Evolutionary conservation across 2,329 filamentous ascomycete species (phyloP), one percentile per base, ranked within the genome.

Genomic region (Lecanicillium sp.): DNA sequence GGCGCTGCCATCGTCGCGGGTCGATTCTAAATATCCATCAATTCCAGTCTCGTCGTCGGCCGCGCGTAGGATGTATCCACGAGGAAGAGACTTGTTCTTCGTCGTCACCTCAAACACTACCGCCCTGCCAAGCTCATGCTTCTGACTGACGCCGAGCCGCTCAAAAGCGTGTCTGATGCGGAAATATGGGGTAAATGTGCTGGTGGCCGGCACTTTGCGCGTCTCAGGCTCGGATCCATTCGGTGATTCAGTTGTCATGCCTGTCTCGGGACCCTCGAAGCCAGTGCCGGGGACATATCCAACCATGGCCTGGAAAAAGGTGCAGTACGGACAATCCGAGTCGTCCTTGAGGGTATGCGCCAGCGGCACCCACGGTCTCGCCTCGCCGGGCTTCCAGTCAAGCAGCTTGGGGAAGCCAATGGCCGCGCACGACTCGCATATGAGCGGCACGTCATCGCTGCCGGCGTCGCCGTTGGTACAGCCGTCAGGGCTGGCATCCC

Each of bases 141-240:
- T 65, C 55, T 67, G 65, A 20, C 58, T 53, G 8, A 67, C 58
- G 32, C 64, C 65, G 12, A 67, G 55, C 12, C 63, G 59, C 57
- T 68, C 66, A 50, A 68, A 68, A 3, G 65, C 66, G 39, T 62
- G 58, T 19, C 66, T 60, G 36, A 68, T 67, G 48, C 66, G 64
- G 47, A 68, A 48, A 48, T 68, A 68, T 1, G 66, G 66, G 8
- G 64, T 64, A 39, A 66, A 67, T 42, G 63, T 67, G 52, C 60
- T 59, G 7, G 57, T 60, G 15, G 21, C 21, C 14, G 44, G 3
- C 15, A 8, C 8, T 14, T 35, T 26, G 11, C 20, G 40, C 19
- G 39, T n/a, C 15, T 24, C 33, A 2, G 26, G 27, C 7, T 43
- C 38, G 12, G 26, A 32, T 11, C 6, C 33, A 11, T 29, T 30